Conservation (phyloP, 208 protist genomes). For the Crithidia sp. region DNA sequence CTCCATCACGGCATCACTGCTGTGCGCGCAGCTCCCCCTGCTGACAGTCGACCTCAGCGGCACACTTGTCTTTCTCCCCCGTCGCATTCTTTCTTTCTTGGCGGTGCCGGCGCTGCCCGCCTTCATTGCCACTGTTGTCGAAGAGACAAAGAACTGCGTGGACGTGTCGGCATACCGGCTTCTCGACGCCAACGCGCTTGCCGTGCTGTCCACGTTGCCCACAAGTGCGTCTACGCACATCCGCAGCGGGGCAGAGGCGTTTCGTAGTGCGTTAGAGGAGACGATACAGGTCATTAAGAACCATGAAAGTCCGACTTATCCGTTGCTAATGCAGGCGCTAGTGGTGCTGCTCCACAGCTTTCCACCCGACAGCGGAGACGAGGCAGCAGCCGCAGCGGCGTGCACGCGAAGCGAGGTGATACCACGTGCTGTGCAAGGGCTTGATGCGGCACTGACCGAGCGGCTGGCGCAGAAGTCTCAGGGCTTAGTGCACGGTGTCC, state of each 20-base stretch:
- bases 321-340: conserved; percentile 16
- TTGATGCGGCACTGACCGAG: not conserved
- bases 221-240: not conserved
- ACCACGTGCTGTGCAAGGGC: conserved; percentile 7
- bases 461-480: not conserved
- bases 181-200: conserved; percentile 32
- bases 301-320: conserved; percentile 28
- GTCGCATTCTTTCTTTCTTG: conserved; percentile 28
- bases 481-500: not conserved
- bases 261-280: conserved; percentile 7
- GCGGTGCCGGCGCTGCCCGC: not conserved
- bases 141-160: conserved; percentile 24
- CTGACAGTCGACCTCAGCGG: not conserved
- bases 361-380: not conserved
- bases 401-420: not conserved
- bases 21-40: conserved; percentile 21
- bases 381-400: not conserved
- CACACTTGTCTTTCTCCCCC: conserved; percentile 20
- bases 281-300: conserved; percentile 27
- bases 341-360: conserved; percentile 26
- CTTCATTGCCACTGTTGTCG: conserved; percentile 12
- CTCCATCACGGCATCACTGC: conserved; percentile 18
- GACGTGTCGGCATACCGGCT: conserved; percentile 29
- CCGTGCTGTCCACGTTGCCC: conserved; percentile 10
- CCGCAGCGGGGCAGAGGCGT: conserved; percentile 1